phyloP scores from a whole-genome alignment of 1,139 yeast species.

The Ogataea hybrid region DNA sequence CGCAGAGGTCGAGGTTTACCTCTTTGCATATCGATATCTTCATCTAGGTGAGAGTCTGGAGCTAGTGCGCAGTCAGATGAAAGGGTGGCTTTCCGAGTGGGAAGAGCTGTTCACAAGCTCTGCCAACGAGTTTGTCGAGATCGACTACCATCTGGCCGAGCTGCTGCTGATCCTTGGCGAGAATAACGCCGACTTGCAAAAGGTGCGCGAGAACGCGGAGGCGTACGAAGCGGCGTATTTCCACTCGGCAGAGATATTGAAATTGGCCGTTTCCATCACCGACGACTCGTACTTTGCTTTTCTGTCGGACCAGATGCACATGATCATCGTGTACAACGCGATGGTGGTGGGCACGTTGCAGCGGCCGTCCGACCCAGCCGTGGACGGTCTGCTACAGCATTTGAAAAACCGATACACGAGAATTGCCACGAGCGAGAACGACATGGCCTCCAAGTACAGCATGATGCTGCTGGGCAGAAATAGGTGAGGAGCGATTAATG shows the following conservation, averaged over 20 bases:
- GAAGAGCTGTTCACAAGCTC: constrained; percentile 69
- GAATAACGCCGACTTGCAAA: constrained; percentile 27
- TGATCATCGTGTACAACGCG: constrained; percentile 52
- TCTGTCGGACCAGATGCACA: constrained; percentile 65
- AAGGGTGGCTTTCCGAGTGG: constrained; percentile 71
- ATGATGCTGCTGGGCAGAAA: not conserved
- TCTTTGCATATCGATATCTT: constrained; percentile 60
- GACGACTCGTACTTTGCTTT: constrained; percentile 67
- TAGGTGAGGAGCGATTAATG: not conserved
- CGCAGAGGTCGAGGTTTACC: constrained; percentile 67
- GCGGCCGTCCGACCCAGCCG: constrained; percentile 7
- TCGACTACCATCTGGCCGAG: constrained; percentile 66
- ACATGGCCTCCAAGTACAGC: constrained; percentile 10
- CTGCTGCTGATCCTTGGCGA: constrained; percentile 40
- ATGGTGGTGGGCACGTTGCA: constrained; percentile 38
- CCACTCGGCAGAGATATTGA: constrained; percentile 46
- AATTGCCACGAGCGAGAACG: constrained; percentile 13
- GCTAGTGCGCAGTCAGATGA: constrained; percentile 31
- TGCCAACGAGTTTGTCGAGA: constrained; percentile 72
- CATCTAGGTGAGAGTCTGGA: constrained; percentile 34
- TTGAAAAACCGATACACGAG: constrained; percentile 16
- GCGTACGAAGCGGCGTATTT: constrained; percentile 13
- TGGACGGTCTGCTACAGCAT: not conserved
- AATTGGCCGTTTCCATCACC: constrained; percentile 40
- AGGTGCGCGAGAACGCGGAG: constrained; percentile 7